Evolutionary conservation across 768 basidiomycete genomes (phyloP).

Genomic region (Asterophora lycoperdoides): DNA sequence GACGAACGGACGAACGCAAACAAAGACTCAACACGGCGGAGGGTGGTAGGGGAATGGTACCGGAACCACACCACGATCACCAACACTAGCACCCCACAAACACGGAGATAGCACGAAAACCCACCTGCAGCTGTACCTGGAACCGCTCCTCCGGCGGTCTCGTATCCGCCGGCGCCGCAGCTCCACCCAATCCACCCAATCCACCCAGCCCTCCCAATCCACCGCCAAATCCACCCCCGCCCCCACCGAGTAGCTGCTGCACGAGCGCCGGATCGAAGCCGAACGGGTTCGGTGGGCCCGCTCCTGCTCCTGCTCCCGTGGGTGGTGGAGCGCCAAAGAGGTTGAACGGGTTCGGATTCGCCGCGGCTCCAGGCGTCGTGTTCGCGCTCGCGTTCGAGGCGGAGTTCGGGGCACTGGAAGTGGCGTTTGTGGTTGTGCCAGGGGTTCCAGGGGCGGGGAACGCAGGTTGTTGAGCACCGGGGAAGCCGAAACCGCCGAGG

Average conservation of each 20-base stretch:
- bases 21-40: too few relatives aligned
- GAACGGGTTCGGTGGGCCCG: slow-evolving; percentile 29
- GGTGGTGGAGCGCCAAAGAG: slow-evolving; percentile 16
- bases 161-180: slow-evolving; percentile 52
- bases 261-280: slow-evolving; percentile 39
- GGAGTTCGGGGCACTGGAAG: slow-evolving; percentile 15
- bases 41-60: too few relatives aligned
- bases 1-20: too few relatives aligned
- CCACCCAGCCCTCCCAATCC: slow-evolving; percentile 17
- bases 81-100: too few relatives aligned
- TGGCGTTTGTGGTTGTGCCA: slow-evolving; percentile 18
- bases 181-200: slow-evolving; percentile 17
- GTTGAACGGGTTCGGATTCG: slow-evolving; percentile 18
- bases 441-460: slow-evolving; percentile 66
- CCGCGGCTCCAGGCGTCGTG: slow-evolving; percentile 19
- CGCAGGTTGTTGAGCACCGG: slow-evolving; percentile 1
- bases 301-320: slow-evolving; percentile 19
- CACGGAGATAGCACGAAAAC: slow-evolving; percentile 15
- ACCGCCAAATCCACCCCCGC: slow-evolving; percentile 19
- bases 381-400: slow-evolving; percentile 14
- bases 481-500: slow-evolving; percentile 18
- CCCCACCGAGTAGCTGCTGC: slow-evolving; percentile 39
- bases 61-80: too few relatives aligned
- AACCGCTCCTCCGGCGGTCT: slow-evolving; percentile 89
- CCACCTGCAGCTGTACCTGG: slow-evolving; percentile 78